phyloP scores from a whole-genome alignment of 202 grass and related monocot genomes.

The Hordeum pubiflorum region DNA sequence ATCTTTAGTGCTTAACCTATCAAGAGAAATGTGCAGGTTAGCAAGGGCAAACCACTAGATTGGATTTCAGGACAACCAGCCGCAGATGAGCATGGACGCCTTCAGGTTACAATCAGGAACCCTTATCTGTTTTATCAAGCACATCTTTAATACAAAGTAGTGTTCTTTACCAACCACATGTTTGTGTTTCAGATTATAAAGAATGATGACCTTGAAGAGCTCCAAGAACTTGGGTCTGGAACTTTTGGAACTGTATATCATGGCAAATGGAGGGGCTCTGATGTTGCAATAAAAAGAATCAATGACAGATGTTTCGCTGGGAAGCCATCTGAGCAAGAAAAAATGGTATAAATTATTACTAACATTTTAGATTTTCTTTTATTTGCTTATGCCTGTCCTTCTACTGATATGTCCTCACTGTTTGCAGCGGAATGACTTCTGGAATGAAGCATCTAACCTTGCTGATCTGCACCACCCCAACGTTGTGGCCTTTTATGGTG shows the following conservation, averaged over 20 bases:
- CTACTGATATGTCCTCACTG: conserved; percentile 19
- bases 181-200: conserved; percentile 79
- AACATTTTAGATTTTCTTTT: background rate
- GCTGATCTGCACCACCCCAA: conserved; percentile 91
- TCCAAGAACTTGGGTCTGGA: conserved; percentile 90
- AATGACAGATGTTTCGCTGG: conserved; percentile 95
- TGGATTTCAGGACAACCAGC: conserved; percentile 49
- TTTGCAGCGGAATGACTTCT: conserved; percentile 82
- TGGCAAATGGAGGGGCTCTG: conserved; percentile 98
- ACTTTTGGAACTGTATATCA: conserved; percentile 98
- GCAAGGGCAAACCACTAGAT: conserved; percentile 43
- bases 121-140: background rate
- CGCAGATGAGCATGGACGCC: conserved; percentile 56
- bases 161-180: conserved; percentile 14
- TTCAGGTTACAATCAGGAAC: conserved; percentile 54
- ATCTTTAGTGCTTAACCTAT: conserved; percentile 25
- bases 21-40: conserved; percentile 32
- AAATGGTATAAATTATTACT: conserved; percentile 50
- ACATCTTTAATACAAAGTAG: conserved; percentile 1
- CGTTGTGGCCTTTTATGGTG: conserved; percentile 92
- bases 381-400: background rate
- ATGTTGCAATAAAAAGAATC: conserved; percentile 97
- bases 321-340: conserved; percentile 91
- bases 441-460: conserved; percentile 96
- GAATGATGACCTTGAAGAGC: conserved; percentile 90